phyloP scores from a whole-genome alignment of 495 filamentous ascomycete genomes.

The Clohesyomyces aquaticus region DNA sequence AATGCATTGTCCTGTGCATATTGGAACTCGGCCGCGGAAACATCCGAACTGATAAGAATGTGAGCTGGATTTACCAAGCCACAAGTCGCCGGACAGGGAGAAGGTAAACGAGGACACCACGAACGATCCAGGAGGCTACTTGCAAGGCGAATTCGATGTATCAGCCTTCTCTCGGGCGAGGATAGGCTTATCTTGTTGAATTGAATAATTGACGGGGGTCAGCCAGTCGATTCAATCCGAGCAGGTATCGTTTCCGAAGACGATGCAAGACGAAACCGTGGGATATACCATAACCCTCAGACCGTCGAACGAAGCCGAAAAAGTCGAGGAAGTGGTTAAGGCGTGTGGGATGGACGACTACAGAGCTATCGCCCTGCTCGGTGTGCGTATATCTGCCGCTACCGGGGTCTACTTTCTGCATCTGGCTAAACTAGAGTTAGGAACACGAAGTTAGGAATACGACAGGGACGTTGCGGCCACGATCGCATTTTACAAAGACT shows the following conservation, averaged over 20 bases:
- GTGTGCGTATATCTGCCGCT: constrained; percentile 5
- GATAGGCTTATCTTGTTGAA: not conserved
- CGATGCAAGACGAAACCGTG: constrained; percentile 9
- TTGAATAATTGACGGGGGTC: constrained; percentile 11
- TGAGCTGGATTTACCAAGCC: constrained; percentile 9
- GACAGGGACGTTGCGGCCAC: constrained; percentile 9
- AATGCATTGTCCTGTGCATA: not conserved
- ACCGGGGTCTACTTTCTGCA: constrained; percentile 6
- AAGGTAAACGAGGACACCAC: constrained; percentile 5
- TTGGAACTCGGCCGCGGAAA: not conserved
- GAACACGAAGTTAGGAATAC: too few species aligned
- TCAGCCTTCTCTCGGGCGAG: constrained; percentile 5
- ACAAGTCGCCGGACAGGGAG: constrained; percentile 7
- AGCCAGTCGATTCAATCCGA: constrained; percentile 4
- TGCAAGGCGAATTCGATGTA: constrained; percentile 5
- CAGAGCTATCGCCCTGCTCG: constrained; percentile 8
- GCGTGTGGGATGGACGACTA: constrained; percentile 10
- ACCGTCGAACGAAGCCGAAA: constrained; percentile 11
- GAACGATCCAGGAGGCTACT: constrained; percentile 6
- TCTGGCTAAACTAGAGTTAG: constrained; percentile 9
- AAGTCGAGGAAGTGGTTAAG: constrained; percentile 10
- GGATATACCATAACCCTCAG: constrained; percentile 5
- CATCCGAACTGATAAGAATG: not conserved
- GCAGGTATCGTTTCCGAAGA: constrained; percentile 5
- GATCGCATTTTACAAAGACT: constrained; percentile 7